phyloP scores from a whole-genome alignment of 345 rosid genomes.

The Salix arbutifolia region DNA sequence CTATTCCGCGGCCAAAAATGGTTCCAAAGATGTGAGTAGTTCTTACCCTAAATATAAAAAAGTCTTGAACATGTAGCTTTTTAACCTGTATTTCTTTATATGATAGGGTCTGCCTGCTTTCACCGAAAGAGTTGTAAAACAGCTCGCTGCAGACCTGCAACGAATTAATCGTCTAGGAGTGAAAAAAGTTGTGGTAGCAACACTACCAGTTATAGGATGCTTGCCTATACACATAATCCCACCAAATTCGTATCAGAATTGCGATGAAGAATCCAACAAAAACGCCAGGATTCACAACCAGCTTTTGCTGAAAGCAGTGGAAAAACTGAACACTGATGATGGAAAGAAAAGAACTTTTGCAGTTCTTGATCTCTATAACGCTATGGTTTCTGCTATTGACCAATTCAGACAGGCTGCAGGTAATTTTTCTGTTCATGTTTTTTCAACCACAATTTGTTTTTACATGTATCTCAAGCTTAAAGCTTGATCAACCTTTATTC shows the following conservation, averaged over 20 bases:
- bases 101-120: no score
- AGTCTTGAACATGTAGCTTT: no score
- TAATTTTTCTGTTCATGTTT: neutral
- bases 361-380: constrained; percentile 25
- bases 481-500: neutral
- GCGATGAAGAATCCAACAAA: constrained; percentile 18
- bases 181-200: no score
- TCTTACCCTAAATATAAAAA: no score
- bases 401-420: constrained; percentile 1
- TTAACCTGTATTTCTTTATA: no score
- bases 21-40: no score
- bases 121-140: no score
- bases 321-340: constrained; percentile 14
- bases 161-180: no score
- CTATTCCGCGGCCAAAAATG: no score
- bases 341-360: neutral
- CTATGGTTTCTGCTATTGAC: constrained; percentile 20
- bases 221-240: constrained; percentile 13
- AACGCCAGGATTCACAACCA: constrained; percentile 26
- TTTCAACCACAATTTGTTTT: neutral
- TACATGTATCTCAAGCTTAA: neutral
- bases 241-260: constrained; percentile 13
- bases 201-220: constrained; percentile 20
- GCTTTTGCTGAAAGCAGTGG: constrained; percentile 3
- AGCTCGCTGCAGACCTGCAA: no score